phyloP scores from a whole-genome alignment of 2,329 filamentous ascomycete genomes.

The Penicillium carneum region DNA sequence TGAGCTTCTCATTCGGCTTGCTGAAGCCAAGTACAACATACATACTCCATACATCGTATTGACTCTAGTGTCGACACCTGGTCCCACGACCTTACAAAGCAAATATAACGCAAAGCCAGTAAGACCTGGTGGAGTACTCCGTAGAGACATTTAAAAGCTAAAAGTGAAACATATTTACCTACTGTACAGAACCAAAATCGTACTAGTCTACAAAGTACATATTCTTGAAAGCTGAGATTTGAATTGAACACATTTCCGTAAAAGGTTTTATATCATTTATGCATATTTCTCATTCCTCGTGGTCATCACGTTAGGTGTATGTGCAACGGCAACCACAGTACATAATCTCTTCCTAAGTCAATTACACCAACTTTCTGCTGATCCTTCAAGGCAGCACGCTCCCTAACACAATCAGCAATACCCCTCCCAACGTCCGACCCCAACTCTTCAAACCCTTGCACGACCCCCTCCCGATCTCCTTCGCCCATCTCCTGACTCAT shows the following conservation, averaged over 20 bases:
- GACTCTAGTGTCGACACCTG: neutral
- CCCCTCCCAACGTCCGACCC: constrained; percentile 49
- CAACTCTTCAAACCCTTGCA: constrained; percentile 62
- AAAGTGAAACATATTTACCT: neutral
- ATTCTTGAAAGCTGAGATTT: neutral
- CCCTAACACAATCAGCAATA: constrained; percentile 35
- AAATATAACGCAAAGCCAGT: neutral
- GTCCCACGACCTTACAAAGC: neutral
- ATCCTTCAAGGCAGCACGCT: constrained; percentile 17
- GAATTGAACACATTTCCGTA: neutral
- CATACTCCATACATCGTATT: neutral
- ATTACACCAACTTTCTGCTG: neutral
- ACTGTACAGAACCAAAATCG: neutral
- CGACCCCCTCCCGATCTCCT: constrained; percentile 64
- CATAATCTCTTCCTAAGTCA: neutral
- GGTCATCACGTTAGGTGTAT: neutral
- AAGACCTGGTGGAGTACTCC: neutral
- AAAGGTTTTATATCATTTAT: neutral
- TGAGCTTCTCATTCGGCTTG: constrained; percentile 5
- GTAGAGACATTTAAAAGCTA: neutral
- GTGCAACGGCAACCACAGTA: neutral
- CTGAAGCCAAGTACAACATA: neutral
- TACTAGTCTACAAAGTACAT: neutral
- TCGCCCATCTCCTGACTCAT: constrained; percentile 68
- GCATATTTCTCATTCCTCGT: neutral